These are phyloP conservation scores for Russula sp. DNA, from an alignment of 768 basidiomycete species.

Conservation along the genomic window DNA sequence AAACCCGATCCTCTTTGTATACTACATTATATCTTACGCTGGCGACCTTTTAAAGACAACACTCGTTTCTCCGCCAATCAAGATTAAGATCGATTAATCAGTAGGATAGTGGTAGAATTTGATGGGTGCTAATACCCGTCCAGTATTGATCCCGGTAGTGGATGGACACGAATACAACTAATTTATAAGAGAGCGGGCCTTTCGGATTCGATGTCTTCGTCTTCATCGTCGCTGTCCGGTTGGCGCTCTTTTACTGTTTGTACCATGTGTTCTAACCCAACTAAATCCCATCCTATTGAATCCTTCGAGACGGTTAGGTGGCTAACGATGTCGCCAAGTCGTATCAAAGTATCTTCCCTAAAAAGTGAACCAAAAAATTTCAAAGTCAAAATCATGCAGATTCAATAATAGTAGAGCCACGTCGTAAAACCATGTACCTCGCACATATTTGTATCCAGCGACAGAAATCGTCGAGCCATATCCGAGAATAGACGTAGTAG, in stretches of 20 bases:
- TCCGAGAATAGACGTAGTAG: conserved; percentile 84
- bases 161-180: neutral
- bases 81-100: conserved; percentile 47
- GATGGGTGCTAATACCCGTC: neutral
- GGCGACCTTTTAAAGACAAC: conserved; percentile 42
- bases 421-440: conserved; percentile 43
- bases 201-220: conserved; percentile 16
- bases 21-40: neutral
- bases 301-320: conserved; percentile 48
- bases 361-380: neutral
- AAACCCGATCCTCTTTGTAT: conserved; percentile 13
- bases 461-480: conserved; percentile 84
- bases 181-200: conserved; percentile 6
- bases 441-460: conserved; percentile 72
- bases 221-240: conserved; percentile 65
- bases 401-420: neutral
- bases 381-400: neutral
- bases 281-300: conserved; percentile 67
- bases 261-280: conserved; percentile 59
- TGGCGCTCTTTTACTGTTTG: conserved; percentile 39
- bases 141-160: neutral
- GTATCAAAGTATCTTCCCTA: conserved; percentile 57
- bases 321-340: conserved; percentile 46
- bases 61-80: conserved; percentile 56
- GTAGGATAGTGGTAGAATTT: neutral